Conservation (phyloP, 495 filamentous ascomycete species). For the Hypoxylon subgilvum region DNA sequence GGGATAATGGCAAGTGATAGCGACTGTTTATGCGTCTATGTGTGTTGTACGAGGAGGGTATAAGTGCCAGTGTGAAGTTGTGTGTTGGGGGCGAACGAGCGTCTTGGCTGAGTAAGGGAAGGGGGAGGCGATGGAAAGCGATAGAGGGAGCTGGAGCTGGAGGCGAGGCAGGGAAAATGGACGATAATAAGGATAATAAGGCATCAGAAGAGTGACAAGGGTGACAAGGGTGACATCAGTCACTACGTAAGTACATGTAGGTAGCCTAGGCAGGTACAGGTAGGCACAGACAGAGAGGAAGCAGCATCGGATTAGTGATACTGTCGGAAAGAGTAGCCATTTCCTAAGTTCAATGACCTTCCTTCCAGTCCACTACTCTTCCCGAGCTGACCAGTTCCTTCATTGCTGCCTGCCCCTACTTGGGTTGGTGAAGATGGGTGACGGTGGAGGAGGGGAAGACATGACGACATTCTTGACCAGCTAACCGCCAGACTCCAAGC, state of each 20-base stretch:
- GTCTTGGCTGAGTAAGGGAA: not conserved
- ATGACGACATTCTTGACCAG: not conserved
- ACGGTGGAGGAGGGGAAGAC: not conserved
- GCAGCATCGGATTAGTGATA: too few relatives aligned
- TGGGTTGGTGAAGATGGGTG: not conserved
- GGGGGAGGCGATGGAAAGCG: too few relatives aligned
- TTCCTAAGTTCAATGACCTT: constrained; percentile 11
- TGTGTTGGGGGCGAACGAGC: not conserved
- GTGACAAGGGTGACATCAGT: too few relatives aligned
- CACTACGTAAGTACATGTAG: too few relatives aligned
- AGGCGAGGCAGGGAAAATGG: constrained; percentile 1
- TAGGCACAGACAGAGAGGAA: too few relatives aligned
- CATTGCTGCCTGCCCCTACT: constrained; percentile 7
- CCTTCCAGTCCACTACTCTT: constrained; percentile 3
- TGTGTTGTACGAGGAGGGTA: not conserved
- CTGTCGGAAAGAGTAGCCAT: constrained; percentile 19
- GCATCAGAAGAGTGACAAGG: too few relatives aligned
- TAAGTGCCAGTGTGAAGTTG: not conserved
- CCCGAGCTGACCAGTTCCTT: constrained; percentile 9
- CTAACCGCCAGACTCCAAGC: constrained; percentile 5
- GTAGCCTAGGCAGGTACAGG: too few relatives aligned
- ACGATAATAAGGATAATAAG: too few relatives aligned
- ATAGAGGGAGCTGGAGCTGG: too few relatives aligned
- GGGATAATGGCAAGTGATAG: constrained; percentile 1
- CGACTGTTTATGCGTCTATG: not conserved